A percentile compares a stretch with the other conserved stretches of the same genome.
phyloP scores from a whole-genome alignment of 2,329 filamentous ascomycete species.

The Knufia fluminis region DNA sequence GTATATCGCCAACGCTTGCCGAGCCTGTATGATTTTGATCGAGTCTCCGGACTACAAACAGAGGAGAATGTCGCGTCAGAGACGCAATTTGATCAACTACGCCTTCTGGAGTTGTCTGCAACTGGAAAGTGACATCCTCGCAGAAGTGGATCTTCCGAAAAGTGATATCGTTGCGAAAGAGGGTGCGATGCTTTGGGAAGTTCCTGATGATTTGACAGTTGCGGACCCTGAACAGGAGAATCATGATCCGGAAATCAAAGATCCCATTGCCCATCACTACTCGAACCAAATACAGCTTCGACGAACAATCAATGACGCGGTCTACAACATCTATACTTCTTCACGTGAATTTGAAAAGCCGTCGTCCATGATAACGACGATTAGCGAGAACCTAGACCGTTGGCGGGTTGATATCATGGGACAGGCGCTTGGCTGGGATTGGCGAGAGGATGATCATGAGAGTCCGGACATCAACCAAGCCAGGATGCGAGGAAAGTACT shows the following conservation, averaged over 20 bases:
- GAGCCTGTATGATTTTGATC: constrained; percentile 61
- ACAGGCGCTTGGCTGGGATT: constrained; percentile 32
- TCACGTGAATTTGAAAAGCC: constrained; percentile 39
- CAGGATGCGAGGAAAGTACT: constrained; percentile 85
- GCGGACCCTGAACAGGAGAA: constrained; percentile 30
- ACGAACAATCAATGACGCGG: constrained; percentile 28
- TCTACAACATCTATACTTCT: constrained; percentile 27
- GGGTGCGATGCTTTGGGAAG: background rate
- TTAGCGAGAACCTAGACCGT: constrained; percentile 41
- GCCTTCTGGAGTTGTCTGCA: constrained; percentile 93
- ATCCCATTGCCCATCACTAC: constrained; percentile 36
- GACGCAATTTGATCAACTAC: constrained; percentile 52
- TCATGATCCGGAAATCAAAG: background rate
- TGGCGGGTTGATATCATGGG: constrained; percentile 47
- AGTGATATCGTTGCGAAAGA: constrained; percentile 46
- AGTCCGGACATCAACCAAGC: constrained; percentile 70
- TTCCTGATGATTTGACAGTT: constrained; percentile 35
- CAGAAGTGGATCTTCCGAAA: constrained; percentile 64
- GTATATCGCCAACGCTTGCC: constrained; percentile 54
- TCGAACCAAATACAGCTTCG: constrained; percentile 53
- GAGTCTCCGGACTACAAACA: constrained; percentile 42
- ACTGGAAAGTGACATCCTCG: constrained; percentile 87
- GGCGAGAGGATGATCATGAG: constrained; percentile 60
- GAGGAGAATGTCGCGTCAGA: constrained; percentile 13
- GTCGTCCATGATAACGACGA: constrained; percentile 29